A percentile compares a stretch with the other conserved stretches of the same genome.
Conservation (phyloP, 257 asterid species). For the Anisodus tanguticus region DNA sequence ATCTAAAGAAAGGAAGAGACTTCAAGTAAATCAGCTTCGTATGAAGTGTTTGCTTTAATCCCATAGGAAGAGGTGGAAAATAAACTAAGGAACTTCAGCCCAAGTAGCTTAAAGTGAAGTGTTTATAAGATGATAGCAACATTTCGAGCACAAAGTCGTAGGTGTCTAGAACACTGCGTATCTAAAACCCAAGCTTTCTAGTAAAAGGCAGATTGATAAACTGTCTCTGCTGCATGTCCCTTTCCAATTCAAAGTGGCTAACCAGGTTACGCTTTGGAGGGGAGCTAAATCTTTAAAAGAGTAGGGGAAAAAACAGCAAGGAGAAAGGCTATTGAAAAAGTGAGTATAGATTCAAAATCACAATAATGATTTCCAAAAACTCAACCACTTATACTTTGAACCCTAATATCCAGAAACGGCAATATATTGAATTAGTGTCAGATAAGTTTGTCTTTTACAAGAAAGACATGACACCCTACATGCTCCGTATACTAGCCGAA, state of each 20-base stretch:
- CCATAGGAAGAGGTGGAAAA: slow-evolving; percentile 25
- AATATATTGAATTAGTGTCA: neutral
- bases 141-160: neutral
- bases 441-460: neutral
- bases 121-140: slow-evolving; percentile 13
- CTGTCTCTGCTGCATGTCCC: neutral
- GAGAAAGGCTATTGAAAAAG: slow-evolving; percentile 17
- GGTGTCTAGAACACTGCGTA: neutral
- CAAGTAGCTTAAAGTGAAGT: neutral
- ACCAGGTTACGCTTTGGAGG: slow-evolving; percentile 8
- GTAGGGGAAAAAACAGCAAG: neutral
- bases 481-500: slow-evolving; percentile 59
- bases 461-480: slow-evolving; percentile 47
- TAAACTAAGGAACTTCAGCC: slow-evolving; percentile 6
- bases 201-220: neutral
- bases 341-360: slow-evolving; percentile 7
- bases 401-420: neutral
- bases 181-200: neutral
- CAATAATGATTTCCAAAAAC: slow-evolving; percentile 9
- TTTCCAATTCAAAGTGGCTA: neutral
- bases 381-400: neutral
- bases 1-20: neutral
- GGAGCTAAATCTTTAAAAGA: neutral
- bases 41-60: slow-evolving; percentile 8
- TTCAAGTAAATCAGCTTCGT: neutral